Evolutionary conservation across 2,329 filamentous ascomycete species (phyloP), one percentile per base, ranked within the genome.

Genomic region (Talaromyces sp.): DNA sequence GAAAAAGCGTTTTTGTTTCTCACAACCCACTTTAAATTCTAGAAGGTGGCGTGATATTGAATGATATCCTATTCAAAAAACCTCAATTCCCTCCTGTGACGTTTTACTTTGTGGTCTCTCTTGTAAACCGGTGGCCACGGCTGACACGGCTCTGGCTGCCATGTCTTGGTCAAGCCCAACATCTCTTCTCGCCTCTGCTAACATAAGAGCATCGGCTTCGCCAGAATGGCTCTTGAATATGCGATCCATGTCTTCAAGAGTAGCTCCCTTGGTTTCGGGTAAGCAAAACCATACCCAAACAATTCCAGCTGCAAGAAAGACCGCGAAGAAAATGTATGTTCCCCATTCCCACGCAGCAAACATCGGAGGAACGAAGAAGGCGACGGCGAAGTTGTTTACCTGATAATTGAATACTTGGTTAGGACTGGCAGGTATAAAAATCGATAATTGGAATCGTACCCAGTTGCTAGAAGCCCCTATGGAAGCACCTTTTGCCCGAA

Each of bases 401-500:
- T 36, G 4, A 36, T 36, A 17, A 17, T 36, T 4, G 17, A 15
- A 36, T 2, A 2, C 4, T 17, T 36, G 5, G 33, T 17, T 36
- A 6, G 33, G 17, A 2, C 1, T 17, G 11, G 15, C 15, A 17
- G 13, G 1, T 15, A 36, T 15, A 17, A 17, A 13, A 3, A 17
- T 17, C 13, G 17, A 13, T 13, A 6, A 7, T 17, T 17, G 15
- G 33, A 36, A 36, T 36, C 11, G 4, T 36, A 36, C 33, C 80
- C 88, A 90, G 73, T 86, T 88, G 6, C 81, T 82, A 62, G 81
- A 84, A 0, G 86, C 88, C 0, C 84, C 85, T 2, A 88, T 75
- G 1, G 86, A 86, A 0, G 88, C 85, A 36, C 88, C 88, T 70
- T 89, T 90, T 2, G 86, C 85, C 7, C 86, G 78, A 0, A 84